A percentile compares a stretch with the other conserved stretches of the same genome.
phyloP scores from a whole-genome alignment of 768 basidiomycete species.

The Floccularia luteovirens region DNA sequence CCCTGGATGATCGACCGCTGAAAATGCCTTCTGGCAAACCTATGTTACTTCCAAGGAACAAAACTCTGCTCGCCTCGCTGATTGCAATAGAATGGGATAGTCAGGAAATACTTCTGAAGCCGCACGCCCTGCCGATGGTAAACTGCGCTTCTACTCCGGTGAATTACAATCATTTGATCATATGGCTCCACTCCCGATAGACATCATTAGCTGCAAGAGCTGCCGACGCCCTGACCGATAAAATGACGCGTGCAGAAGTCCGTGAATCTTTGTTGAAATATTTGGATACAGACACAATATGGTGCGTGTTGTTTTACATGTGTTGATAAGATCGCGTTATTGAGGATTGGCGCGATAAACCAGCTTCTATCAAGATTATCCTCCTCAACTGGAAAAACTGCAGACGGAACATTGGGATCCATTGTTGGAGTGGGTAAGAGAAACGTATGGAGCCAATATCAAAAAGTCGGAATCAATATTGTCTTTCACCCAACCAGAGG shows the following conservation, averaged over 20 bases:
- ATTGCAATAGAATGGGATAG: slow-evolving; percentile 97
- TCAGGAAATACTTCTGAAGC: slow-evolving; percentile 78
- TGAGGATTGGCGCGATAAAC: neutral
- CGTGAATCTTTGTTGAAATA: slow-evolving; percentile 69
- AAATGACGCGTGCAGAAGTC: slow-evolving; percentile 50
- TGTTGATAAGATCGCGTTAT: neutral
- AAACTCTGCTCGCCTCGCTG: slow-evolving; percentile 69
- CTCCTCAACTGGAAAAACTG: slow-evolving; percentile 64
- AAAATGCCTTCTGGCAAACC: slow-evolving; percentile 85
- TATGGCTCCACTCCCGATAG: too few relatives aligned
- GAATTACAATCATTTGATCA: slow-evolving; percentile 6
- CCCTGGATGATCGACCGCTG: slow-evolving; percentile 75
- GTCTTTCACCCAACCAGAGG: slow-evolving; percentile 58
- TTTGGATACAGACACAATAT: slow-evolving; percentile 92
- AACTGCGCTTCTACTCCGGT: slow-evolving; percentile 8
- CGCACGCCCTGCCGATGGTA: slow-evolving; percentile 89
- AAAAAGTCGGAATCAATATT: slow-evolving; percentile 66
- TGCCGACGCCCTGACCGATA: slow-evolving; percentile 66
- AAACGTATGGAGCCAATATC: slow-evolving; percentile 62
- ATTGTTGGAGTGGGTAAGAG: slow-evolving; percentile 69
- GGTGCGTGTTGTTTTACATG: slow-evolving; percentile 31
- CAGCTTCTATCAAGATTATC: slow-evolving; percentile 81
- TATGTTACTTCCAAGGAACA: slow-evolving; percentile 62
- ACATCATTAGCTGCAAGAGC: slow-evolving; percentile 90
- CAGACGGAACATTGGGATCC: slow-evolving; percentile 88